These are phyloP conservation scores for Alternaria gansuensis DNA, from an alignment of 2,329 filamentous ascomycete species.

Conservation along the genomic window DNA sequence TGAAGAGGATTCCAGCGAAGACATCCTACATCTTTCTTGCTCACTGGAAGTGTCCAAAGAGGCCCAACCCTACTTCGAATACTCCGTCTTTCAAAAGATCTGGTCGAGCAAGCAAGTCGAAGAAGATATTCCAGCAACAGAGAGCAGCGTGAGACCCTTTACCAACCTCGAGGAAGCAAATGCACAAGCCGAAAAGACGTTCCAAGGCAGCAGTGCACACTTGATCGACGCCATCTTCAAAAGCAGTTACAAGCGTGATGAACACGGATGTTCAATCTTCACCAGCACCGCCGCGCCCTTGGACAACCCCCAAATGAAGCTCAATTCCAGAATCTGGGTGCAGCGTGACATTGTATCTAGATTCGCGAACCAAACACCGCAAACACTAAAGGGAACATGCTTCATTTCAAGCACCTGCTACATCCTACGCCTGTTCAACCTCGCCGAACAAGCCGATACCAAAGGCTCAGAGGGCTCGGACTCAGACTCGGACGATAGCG, in stretches of 20 bases:
- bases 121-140: neutral
- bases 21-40: neutral
- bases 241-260: constrained; percentile 17
- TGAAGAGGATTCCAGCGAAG: neutral
- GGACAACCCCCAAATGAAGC: constrained; percentile 22
- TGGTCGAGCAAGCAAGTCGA: constrained; percentile 21
- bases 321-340: constrained; percentile 32
- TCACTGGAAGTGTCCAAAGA: neutral
- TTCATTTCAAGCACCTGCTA: constrained; percentile 35
- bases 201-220: constrained; percentile 14
- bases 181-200: constrained; percentile 23
- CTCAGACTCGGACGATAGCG: neutral
- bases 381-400: constrained; percentile 7
- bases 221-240: constrained; percentile 13
- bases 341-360: constrained; percentile 25
- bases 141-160: constrained; percentile 19
- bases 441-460: constrained; percentile 13
- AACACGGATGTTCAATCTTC: constrained; percentile 22
- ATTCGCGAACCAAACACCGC: constrained; percentile 18
- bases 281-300: constrained; percentile 18
- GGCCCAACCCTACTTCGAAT: constrained; percentile 40
- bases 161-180: constrained; percentile 32
- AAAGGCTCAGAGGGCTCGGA: constrained; percentile 6
- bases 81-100: constrained; percentile 31
- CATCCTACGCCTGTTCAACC: constrained; percentile 33